Evolutionary conservation across 768 basidiomycete genomes (phyloP).

Genomic region (Collybia mongolica): DNA sequence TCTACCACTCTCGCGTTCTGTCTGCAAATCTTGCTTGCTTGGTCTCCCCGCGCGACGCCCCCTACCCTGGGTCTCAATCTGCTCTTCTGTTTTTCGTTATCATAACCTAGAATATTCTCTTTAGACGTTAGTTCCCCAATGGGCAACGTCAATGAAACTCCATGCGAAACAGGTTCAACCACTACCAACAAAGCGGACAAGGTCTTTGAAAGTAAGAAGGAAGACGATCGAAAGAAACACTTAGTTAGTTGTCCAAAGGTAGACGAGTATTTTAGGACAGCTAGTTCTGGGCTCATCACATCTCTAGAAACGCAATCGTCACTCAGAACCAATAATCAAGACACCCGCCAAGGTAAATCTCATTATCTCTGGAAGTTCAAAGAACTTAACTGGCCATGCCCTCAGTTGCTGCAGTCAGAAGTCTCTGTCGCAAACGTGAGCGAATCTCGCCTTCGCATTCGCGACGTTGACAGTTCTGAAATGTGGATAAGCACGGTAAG

Average conservation of each 20-base stretch:
- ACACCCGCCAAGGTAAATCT: not conserved
- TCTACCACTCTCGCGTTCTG: not conserved
- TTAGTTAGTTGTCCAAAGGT: no score
- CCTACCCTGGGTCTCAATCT: not conserved
- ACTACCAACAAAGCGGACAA: not conserved
- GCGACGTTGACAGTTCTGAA: not conserved
- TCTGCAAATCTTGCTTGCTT: no score
- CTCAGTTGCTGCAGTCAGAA: not conserved
- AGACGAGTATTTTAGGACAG: no score
- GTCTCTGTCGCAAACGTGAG: not conserved
- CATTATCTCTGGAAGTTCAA: not conserved
- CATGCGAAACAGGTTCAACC: not conserved
- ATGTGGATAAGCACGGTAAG: not conserved
- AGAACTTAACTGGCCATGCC: not conserved
- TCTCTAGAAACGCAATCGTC: no score
- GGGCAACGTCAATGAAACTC: constrained; percentile 11
- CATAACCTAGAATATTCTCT: not conserved
- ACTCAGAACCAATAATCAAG: no score
- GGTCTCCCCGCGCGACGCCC: no score
- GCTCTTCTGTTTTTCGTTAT: not conserved
- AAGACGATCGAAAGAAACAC: no score
- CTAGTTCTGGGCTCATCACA: no score
- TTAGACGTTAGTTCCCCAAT: not conserved
- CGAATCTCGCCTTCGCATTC: not conserved
- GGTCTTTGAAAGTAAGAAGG: not conserved